Base-by-base conservation (phyloP, 352 stramenopile species). In the Aphanomyces cochlioides region DNA sequence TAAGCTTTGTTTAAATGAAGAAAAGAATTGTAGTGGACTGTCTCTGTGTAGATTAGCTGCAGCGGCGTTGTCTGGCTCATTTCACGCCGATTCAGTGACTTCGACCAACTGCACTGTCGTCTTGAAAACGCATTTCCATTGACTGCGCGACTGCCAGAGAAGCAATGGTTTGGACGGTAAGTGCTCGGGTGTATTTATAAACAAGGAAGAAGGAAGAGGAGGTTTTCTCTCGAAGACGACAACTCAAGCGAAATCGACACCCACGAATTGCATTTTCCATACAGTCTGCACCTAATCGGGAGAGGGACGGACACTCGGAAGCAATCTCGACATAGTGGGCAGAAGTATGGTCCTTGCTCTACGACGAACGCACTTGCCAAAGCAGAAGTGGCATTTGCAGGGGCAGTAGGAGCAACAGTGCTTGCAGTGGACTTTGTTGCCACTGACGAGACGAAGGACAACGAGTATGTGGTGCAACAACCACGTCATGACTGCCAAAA, bases 81-180 rank as follows among this genome's bases (percentile, higher is more conserved):
- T 56, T 92, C 83, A 19, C 80, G 86, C 38, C 86, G 86, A 56
- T 94, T 92, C 69, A 94, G 86, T 67, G 86, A 94, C 79, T 94
- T 94, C 76, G 86, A 94, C 63, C 86, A 94, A 75, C 83, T 94
- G 19, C 86, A 94, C 63, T 80, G 80, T 74, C 82, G 81, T 13
- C 79, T 94, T n/a, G 69, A 83, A 69, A 83, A 83, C 59, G 77
- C 75, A 60, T 92, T 92, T 57, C 84, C 90, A 63, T 86, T 94
- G 38, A 82, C 90, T 34, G 81, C 69, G 7, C 72, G 76, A 43
- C 70, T 94, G 72, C 86, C 86, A 0, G 86, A 94, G 67, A 94
- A 94, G 75, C 86, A 94, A 78, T 94, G 86, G 86, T 94, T 94
- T 74, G 86, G 86, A 17, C 78, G 86, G 86, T 94, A 74, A 47